A percentile compares a stretch with the other conserved stretches of the same genome.
phyloP scores from a whole-genome alignment of 768 basidiomycete genomes.

The Pisolithus albus region DNA sequence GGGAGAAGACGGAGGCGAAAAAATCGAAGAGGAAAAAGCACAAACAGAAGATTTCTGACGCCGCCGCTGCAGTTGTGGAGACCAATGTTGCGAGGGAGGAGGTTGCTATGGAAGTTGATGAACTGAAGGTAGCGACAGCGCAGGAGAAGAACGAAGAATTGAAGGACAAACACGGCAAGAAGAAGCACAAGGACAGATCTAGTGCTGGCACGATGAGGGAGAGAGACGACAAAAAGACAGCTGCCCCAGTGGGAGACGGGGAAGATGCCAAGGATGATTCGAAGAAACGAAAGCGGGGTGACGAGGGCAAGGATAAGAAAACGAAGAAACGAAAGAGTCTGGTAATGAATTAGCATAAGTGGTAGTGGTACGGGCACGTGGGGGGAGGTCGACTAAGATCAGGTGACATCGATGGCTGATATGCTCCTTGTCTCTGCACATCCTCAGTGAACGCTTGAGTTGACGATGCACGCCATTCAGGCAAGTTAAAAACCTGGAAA shows the following conservation, averaged over 20 bases:
- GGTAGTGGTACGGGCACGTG: conserved; percentile 9
- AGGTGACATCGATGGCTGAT: conserved; percentile 29
- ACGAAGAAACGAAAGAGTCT: conserved; percentile 18
- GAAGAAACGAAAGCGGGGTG: conserved; percentile 31
- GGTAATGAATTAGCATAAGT: no score
- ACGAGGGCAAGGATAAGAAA: conserved; percentile 16
- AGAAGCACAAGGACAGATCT: neutral
- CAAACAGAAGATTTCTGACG: no score
- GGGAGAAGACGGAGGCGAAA: conserved; percentile 5
- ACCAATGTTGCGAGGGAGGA: neutral
- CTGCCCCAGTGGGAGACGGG: conserved; percentile 3
- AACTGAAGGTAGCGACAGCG: neutral
- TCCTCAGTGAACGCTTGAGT: conserved; percentile 3
- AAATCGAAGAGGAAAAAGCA: conserved; percentile 8
- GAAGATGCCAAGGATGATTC: conserved; percentile 9
- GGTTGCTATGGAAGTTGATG: neutral
- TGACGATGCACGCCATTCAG: conserved; percentile 44
- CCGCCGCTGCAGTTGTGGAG: no score
- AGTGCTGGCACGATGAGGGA: neutral
- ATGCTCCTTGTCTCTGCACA: conserved; percentile 12
- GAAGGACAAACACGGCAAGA: conserved; percentile 14
- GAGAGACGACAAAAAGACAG: neutral
- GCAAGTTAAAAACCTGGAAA: conserved; percentile 14
- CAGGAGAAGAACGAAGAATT: conserved; percentile 2
- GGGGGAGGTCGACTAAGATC: conserved; percentile 21